Evolutionary conservation across 768 basidiomycete species (phyloP), one percentile per base, ranked within the genome.

Genomic region (Leccinum pellstonianum): DNA sequence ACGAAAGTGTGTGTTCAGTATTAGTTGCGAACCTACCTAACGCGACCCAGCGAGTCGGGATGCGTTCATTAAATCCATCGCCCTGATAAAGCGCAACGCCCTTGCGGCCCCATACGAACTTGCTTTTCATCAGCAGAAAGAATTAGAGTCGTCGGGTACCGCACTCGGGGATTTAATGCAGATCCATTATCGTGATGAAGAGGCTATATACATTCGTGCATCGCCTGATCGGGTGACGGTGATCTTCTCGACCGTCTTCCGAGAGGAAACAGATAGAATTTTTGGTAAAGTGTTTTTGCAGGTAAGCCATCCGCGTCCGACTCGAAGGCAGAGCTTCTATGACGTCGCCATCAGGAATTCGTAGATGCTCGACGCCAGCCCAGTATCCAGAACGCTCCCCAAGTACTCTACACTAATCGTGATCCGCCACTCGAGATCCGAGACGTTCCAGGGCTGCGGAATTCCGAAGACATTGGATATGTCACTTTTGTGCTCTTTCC

Each of bases 201-300:
- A 99, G 75, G 95, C 93, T 19, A 95, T 99, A 73, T 98, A 94
- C 71, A 83, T 99, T 46, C 92, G 92, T 69, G 93, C 97, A 3
- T 87, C 91, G 46, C 83, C 86, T 50, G 97, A 99, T 80, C 90
- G 97, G 62, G 96, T 99, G 54, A 98, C 97, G 1, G 93, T 98
- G 59, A 91, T 98, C 70, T 98, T 99, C 77, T 95, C 92, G 4
- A 99, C 97, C 19, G 83, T 97, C 53, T 99, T 99, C 79, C 83
- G 88, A 65, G 97, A 98, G 68, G 97, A 99, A 75, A 97, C 96
- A 1, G 97, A 99, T 75, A 85, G 95, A 56, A 92, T 98, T 53
- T 93, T 93, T 73, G 97, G 97, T 14, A 95, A 94, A 73, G 90
- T 98, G n/a, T 99, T 99, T 80, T 77, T 99, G 55, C 97, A 98